These are phyloP conservation scores for Tulasnella sp. DNA, from an alignment of 768 basidiomycete species.

Conservation along the genomic window DNA sequence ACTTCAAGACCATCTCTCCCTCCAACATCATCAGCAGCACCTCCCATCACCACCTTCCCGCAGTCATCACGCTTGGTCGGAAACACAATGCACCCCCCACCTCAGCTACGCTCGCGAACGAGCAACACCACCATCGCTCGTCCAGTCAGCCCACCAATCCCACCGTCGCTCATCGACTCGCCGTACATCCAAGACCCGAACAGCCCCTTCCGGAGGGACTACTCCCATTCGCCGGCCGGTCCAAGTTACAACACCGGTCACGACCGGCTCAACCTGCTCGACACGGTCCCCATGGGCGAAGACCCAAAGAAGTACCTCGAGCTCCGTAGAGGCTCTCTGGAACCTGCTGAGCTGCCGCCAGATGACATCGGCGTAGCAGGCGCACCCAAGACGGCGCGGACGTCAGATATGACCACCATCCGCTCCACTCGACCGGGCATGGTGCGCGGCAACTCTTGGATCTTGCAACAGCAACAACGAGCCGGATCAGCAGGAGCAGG, in stretches of 20 bases:
- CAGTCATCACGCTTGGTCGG: neutral
- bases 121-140: neutral
- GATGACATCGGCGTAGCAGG: constrained; percentile 10
- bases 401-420: neutral
- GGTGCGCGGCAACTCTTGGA: constrained; percentile 9
- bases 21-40: neutral
- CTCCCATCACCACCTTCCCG: neutral
- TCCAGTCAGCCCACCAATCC: constrained; percentile 16
- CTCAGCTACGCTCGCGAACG: neutral
- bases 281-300: constrained; percentile 25
- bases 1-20: neutral
- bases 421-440: neutral
- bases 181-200: constrained; percentile 15
- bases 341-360: constrained; percentile 7
- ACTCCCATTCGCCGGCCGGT: constrained; percentile 4
- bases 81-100: neutral
- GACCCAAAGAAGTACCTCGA: constrained; percentile 1
- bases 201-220: neutral
- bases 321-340: neutral
- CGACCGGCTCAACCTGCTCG: constrained; percentile 24
- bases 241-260: constrained; percentile 11
- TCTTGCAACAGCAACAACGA: neutral
- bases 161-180: constrained; percentile 20
- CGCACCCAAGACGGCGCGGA: constrained; percentile 3
- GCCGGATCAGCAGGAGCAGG: neutral